A percentile compares a stretch with the other conserved stretches of the same genome.
These are phyloP conservation scores for Vigna angularis DNA, from an alignment of 306 rosid genomes.

Conservation along the genomic window DNA sequence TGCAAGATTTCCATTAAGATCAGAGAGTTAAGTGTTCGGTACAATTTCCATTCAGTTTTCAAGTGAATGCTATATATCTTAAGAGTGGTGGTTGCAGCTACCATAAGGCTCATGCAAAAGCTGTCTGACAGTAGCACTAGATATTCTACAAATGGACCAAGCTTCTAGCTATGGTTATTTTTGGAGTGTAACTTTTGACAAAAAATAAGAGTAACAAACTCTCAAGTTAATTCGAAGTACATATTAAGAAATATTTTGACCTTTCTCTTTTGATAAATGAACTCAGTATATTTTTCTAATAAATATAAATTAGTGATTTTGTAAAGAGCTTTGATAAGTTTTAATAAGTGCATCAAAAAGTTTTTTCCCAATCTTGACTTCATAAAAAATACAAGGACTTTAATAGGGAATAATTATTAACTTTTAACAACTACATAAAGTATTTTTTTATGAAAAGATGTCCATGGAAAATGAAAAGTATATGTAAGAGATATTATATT, in stretches of 20 bases:
- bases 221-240: not conserved
- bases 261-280: not conserved
- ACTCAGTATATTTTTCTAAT: not conserved
- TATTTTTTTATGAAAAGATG: too few species aligned
- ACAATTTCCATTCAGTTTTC: conserved; percentile 23
- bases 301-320: not conserved
- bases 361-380: too few species aligned
- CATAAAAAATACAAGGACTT: too few species aligned
- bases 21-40: not conserved
- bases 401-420: too few species aligned
- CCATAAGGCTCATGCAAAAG: not conserved
- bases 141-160: not conserved
- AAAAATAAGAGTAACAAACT: not conserved
- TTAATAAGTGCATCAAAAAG: too few species aligned
- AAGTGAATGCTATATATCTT: not conserved
- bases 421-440: too few species aligned
- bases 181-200: not conserved
- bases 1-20: not conserved
- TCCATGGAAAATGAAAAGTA: too few species aligned
- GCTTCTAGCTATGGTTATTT: not conserved
- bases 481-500: too few species aligned
- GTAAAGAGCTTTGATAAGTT: not conserved
- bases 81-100: conserved; percentile 40
- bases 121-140: not conserved
- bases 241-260: not conserved